Base-by-base conservation (phyloP, 352 stramenopile genomes). In the Hyphochytrium catenoides region DNA sequence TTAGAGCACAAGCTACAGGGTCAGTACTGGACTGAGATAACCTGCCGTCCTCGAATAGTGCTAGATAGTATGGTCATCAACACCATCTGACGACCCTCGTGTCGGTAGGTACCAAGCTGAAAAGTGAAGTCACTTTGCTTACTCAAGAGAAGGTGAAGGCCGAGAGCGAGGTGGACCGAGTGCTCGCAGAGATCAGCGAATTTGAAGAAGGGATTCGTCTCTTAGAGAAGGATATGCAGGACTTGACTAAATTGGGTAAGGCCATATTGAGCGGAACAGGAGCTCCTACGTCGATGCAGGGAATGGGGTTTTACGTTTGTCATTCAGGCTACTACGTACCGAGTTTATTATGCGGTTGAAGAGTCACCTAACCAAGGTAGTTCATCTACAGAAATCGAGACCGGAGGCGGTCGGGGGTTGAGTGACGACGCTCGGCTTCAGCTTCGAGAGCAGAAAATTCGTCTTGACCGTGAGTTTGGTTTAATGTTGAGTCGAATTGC, bases 1-100 rank as follows among this genome's bases (percentile, higher is more conserved):
- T 48, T 91, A 11, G 79, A 94, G 58, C 91, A 93, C 65, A 94
- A 93, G 48, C 56, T 94, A 5, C 74, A 87, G 41, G 83, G n/a
- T n/a, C n/a, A n/a, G n/a, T n/a, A n/a, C n/a, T n/a, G n/a, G n/a
- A n/a, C n/a, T n/a, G n/a, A n/a, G n/a, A n/a, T n/a, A n/a, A n/a
- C n/a, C n/a, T n/a, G n/a, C n/a, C n/a, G n/a, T n/a, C n/a, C n/a
- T n/a, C n/a, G n/a, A n/a, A n/a, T n/a, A n/a, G n/a, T n/a, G n/a
- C n/a, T n/a, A n/a, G n/a, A n/a, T n/a, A n/a, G n/a, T n/a, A n/a
- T n/a, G n/a, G n/a, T n/a, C n/a, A n/a, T n/a, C n/a, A n/a, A n/a
- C n/a, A n/a, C n/a, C n/a, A n/a, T n/a, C n/a, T n/a, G n/a, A n/a
- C n/a, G n/a, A n/a, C n/a, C n/a, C n/a, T n/a, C n/a, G n/a, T n/a